Base-by-base conservation (phyloP, 805 yeast genomes). In the Ogataea kodamae region DNA sequence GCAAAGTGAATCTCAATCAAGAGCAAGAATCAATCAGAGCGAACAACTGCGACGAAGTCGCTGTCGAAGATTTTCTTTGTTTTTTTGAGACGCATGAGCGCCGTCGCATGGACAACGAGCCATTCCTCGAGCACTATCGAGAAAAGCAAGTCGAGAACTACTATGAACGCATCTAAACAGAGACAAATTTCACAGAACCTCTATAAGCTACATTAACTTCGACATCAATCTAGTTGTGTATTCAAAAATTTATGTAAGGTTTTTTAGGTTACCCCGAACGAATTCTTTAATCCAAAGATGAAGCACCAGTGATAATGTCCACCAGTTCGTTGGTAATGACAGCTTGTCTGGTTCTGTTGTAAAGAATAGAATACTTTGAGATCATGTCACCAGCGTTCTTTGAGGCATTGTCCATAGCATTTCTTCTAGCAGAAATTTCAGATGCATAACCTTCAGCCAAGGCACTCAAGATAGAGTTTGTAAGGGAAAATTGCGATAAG, bases 351-450 rank as follows among this genome's bases (percentile, higher is more conserved):
- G 97, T 83, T 79, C 98, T 90, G 89, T 92, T 92, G 74, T 92
- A 92, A 69, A 92, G 80, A 67, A 92, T 92, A 52, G 97, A 83
- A 83, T 85, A 90, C 62, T 77, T 82, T 71, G 76, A 79, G 64
- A 92, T 92, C 97, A 92, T 92, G 58, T 92, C 98, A 71, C 95
- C 96, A 46, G 98, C 98, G 64, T 90, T 90, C 92, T 92, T 90
- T 53, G 97, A 88, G 46, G 98, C 98, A 62, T 92, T 92, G 71
- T 90, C 98, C 98, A 90, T 90, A 53, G 98, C 97, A 64, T 87
- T 90, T 80, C 98, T 89, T 81, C 98, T 89, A 42, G 98, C 96
- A 48, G 94, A 82, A 50, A 89, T 76, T 75, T 90, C 98, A 40
- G 97, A 85, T 43, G 97, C 97, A 68, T 90, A 89, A 67, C 97